These are phyloP conservation scores for Beverwykella pulmonaria DNA, from an alignment of 495 filamentous ascomycete genomes.

Conservation along the genomic window DNA sequence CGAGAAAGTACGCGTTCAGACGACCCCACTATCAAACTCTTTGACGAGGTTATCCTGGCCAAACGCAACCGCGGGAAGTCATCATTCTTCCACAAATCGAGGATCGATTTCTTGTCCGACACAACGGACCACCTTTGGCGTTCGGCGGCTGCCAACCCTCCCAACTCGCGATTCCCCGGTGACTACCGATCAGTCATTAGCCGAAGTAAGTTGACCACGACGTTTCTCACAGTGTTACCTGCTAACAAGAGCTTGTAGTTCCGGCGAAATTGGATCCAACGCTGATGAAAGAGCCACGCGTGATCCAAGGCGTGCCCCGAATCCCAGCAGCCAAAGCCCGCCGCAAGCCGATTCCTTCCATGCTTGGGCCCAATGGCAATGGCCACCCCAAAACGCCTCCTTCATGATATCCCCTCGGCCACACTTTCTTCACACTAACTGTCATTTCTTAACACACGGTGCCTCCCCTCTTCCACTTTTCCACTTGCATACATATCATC, in stretches of 20 bases:
- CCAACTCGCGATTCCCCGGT: slow-evolving; percentile 70
- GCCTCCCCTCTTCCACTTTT: slow-evolving; percentile 1
- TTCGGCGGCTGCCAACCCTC: slow-evolving; percentile 78
- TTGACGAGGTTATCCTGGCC: slow-evolving; percentile 92
- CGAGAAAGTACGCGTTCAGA: slow-evolving; percentile 68
- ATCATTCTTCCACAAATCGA: slow-evolving; percentile 48
- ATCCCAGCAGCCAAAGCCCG: slow-evolving; percentile 45
- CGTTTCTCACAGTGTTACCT: background rate
- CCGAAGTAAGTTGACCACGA: slow-evolving; percentile 55
- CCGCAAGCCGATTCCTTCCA: slow-evolving; percentile 47
- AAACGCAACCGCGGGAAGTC: slow-evolving; percentile 82
- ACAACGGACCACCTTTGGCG: slow-evolving; percentile 91
- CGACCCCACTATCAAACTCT: slow-evolving; percentile 77
- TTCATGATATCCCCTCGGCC: slow-evolving; percentile 12
- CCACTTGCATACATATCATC: slow-evolving; percentile 19
- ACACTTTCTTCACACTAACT: background rate
- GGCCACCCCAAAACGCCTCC: slow-evolving; percentile 28
- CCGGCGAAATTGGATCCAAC: slow-evolving; percentile 82
- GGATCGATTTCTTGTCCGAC: slow-evolving; percentile 76
- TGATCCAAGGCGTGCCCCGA: slow-evolving; percentile 49
- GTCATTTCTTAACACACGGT: background rate
- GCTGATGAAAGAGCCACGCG: slow-evolving; percentile 76
- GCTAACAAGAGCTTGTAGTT: slow-evolving; percentile 49
- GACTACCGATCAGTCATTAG: slow-evolving; percentile 63
- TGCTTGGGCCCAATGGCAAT: slow-evolving; percentile 35